Base-by-base conservation (phyloP, 371 early-diverging fungal species). In the Apophysomyces sp. region DNA sequence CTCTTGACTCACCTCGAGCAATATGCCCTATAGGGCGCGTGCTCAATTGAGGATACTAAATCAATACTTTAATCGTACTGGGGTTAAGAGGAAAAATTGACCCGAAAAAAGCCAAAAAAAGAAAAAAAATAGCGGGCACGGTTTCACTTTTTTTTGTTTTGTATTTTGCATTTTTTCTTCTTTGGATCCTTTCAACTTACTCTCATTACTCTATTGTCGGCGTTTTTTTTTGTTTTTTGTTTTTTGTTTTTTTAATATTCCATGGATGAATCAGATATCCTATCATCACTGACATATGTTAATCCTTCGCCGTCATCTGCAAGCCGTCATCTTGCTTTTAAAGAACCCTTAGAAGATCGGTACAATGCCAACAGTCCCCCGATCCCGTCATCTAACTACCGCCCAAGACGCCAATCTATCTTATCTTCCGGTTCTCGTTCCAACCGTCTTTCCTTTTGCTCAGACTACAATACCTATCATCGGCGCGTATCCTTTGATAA, bases 401-500 rank as follows among this genome's bases (percentile, higher is more conserved):
- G 49, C 9, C 49, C 49, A 4, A 44, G 49, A 44, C 49, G 49
- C n/a, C 21, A 16, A 2, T 44, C 49, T 4, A 44, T 44, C 49
- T 21, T 44, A 44, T 44, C 49, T 21, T 21, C 49, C 6, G 49
- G 49, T 18, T 21, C 49, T 21, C 49, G 49, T 4, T 9, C 9
- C 4, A 15, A 34, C 15, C 41, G 54, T 44, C 41, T 61, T 15
- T 55, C 57, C 13, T 31, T 62, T 12, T 55, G 55, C 13, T 55
- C 52, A 30, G 49, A 55, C 2, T 26, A 51, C 12, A 51, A 59
- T 15, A 49, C 59, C n/a, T 65, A 65, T 29, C 28, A 56, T 30
- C 53, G 65, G 30, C 55, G 73, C n/a, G 73, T 73, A 4, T 73
- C 73, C 0, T 73, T 73, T 55, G 67, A 73, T 53, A 69, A 63